Base-by-base conservation (phyloP, 805 yeast genomes). In the Saturnispora gosingensis region DNA sequence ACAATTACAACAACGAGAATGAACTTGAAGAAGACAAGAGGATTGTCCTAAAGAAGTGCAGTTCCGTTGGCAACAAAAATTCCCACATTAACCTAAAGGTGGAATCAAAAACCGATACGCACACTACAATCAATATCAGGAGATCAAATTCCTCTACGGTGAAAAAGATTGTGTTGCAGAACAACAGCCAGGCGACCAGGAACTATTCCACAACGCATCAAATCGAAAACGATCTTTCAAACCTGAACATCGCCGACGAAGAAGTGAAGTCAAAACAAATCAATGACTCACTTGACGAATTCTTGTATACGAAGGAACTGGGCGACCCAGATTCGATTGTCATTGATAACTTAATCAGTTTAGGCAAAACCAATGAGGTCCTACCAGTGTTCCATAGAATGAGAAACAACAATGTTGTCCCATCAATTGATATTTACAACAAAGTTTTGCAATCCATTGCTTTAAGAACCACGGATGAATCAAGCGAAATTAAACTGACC, bases 401-500 rank as follows among this genome's bases (percentile, higher is more conserved):
- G 55, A 61, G 69, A 52, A 61, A 62, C 5, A 65, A 61, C 46
- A 65, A 64, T 7, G 57, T 74, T 4, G 59, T 76, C 2, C 86
- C 87, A 27, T 68, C 80, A 7, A 61, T 78, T 6, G 74, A 72
- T 2, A 63, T 73, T 2, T 85, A 78, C 66, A 76, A 78, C 54
- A 67, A 74, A 16, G 80, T 84, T 5, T 66, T 85, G 43, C 63
- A 67, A 20, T 81, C 89, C 0, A 72, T 85, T 10, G 65, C 75
- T 13, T 54, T 64, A 43, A 73, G 93, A 63, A 59, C 78, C 38
- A 73, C 75, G 51, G 77, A 76, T 51, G 76, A 73, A 55, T 71
- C 81, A 25, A 65, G 78, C 6, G 88, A 85, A 61, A 75, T 74
- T 45, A 77, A 76, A 61, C 70, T 85, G 62, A 83, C 86, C 2